Evolutionary conservation across 176 grass and related monocot species (phyloP).

Genomic region (Musa acuminata): DNA sequence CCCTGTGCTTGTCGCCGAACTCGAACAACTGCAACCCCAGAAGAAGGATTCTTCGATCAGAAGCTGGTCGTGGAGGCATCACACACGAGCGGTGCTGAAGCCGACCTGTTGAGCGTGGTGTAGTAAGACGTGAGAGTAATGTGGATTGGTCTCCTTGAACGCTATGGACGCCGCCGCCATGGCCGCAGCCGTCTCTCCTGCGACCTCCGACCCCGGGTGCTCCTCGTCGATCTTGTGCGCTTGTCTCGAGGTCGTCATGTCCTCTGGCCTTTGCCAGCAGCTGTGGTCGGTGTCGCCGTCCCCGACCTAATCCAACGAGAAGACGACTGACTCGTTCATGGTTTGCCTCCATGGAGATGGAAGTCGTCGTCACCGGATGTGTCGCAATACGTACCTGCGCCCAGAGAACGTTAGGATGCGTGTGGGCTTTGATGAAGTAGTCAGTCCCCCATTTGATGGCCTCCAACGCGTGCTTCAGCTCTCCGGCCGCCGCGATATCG

Average conservation of each 20-base stretch:
- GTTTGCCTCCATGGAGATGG: too few relatives aligned
- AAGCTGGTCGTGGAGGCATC: too few relatives aligned
- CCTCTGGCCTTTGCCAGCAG: constrained; percentile 13
- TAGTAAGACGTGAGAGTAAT: constrained; percentile 4
- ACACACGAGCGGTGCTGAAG: not conserved
- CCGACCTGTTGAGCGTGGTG: constrained; percentile 11
- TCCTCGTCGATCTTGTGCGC: constrained; percentile 13
- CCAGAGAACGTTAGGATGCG: not conserved
- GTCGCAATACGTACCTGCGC: not conserved
- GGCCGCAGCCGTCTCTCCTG: constrained; percentile 8
- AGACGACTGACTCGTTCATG: not conserved
- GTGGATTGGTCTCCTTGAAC: constrained; percentile 6
- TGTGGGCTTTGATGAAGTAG: constrained; percentile 16
- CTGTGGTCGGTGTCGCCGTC: constrained; percentile 13
- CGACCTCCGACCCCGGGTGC: constrained; percentile 9
- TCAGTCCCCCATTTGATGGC: constrained; percentile 16
- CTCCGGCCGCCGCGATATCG: constrained; percentile 1
- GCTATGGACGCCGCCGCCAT: constrained; percentile 4
- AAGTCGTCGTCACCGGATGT: too few relatives aligned
- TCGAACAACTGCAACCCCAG: not conserved
- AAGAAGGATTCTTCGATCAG: too few relatives aligned
- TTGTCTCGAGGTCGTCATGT: constrained; percentile 17
- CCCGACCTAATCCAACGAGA: not conserved
- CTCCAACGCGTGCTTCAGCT: constrained; percentile 10
- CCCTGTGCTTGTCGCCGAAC: constrained; percentile 5